Evolutionary conservation across 257 asterid species (phyloP).

Genomic region (Solanum pinnatisectum): DNA sequence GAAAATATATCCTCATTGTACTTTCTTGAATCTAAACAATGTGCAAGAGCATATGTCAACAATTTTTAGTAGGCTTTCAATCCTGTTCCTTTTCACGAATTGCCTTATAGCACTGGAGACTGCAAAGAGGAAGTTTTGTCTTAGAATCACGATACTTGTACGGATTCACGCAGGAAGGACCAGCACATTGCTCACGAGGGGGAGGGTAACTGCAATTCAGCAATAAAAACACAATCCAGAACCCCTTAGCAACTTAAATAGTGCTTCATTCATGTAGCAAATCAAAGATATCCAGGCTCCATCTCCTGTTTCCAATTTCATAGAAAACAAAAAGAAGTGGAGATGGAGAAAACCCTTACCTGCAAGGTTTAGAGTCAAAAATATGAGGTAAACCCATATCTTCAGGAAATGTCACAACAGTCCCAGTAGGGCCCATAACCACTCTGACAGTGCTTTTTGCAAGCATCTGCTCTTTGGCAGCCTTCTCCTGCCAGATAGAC

Average conservation of each 20-base stretch:
- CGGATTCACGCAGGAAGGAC: slow-evolving; percentile 71
- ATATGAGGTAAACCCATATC: slow-evolving; percentile 78
- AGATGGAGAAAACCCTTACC: slow-evolving; percentile 20
- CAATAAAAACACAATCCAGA: slow-evolving; percentile 6
- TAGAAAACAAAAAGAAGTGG: neutral
- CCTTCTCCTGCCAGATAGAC: slow-evolving; percentile 48
- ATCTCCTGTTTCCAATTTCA: neutral
- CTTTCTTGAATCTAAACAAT: neutral
- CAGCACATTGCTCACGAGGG: slow-evolving; percentile 87
- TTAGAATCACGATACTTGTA: slow-evolving; percentile 93
- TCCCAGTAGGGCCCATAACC: slow-evolving; percentile 78
- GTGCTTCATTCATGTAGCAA: neutral
- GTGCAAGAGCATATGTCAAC: neutral
- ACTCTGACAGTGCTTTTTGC: slow-evolving; percentile 62
- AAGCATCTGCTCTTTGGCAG: slow-evolving; percentile 51
- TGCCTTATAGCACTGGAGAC: slow-evolving; percentile 91
- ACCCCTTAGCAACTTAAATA: neutral
- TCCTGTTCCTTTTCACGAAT: slow-evolving; percentile 30
- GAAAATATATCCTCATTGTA: neutral
- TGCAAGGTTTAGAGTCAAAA: slow-evolving; percentile 42
- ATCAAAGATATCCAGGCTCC: neutral
- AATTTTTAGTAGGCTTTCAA: slow-evolving; percentile 32
- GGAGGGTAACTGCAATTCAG: slow-evolving; percentile 73
- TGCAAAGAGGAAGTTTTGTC: slow-evolving; percentile 88
- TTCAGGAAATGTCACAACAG: slow-evolving; percentile 68